phyloP scores from a whole-genome alignment of 1,284 basidiomycete genomes.

The Tilletia setariae region DNA sequence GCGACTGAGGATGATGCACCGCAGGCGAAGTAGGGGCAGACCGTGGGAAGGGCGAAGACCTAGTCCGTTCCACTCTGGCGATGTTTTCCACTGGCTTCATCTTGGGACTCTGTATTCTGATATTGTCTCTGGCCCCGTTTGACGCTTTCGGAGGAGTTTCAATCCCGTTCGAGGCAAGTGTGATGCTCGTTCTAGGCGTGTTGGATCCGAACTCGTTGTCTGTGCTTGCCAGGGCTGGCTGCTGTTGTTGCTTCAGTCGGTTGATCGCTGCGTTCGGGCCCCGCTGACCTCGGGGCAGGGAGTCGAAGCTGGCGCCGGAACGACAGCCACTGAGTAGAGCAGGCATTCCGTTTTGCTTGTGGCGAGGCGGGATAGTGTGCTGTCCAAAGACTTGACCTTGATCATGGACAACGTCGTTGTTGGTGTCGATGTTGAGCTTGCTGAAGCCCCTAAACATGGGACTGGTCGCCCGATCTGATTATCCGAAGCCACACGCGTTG shows the following conservation, averaged over 20 bases:
- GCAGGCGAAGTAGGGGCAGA: background rate
- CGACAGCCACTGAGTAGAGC: slow-evolving; percentile 14
- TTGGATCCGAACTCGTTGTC: too few species aligned
- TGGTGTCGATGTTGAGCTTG: background rate
- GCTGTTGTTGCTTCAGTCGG: background rate
- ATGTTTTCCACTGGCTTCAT: slow-evolving; percentile 1
- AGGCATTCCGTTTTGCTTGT: background rate
- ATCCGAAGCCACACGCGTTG: slow-evolving; percentile 5
- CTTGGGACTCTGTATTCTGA: background rate
- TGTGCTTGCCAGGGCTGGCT: background rate
- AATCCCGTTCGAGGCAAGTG: background rate
- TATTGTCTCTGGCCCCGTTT: background rate
- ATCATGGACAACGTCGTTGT: background rate
- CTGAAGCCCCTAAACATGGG: background rate
- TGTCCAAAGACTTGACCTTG: too few species aligned
- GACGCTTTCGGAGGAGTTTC: background rate
- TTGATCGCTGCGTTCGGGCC: slow-evolving; percentile 9
- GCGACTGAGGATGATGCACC: background rate
- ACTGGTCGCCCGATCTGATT: background rate
- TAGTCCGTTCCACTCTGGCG: background rate
- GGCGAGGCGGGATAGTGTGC: too few species aligned
- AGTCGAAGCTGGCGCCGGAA: slow-evolving; percentile 14
- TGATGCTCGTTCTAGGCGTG: too few species aligned
- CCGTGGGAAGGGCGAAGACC: slow-evolving; percentile 11
- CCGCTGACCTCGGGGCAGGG: slow-evolving; percentile 8